Evolutionary conservation across 1,284 basidiomycete genomes (phyloP).

Genomic region (Fistulina hepatica): DNA sequence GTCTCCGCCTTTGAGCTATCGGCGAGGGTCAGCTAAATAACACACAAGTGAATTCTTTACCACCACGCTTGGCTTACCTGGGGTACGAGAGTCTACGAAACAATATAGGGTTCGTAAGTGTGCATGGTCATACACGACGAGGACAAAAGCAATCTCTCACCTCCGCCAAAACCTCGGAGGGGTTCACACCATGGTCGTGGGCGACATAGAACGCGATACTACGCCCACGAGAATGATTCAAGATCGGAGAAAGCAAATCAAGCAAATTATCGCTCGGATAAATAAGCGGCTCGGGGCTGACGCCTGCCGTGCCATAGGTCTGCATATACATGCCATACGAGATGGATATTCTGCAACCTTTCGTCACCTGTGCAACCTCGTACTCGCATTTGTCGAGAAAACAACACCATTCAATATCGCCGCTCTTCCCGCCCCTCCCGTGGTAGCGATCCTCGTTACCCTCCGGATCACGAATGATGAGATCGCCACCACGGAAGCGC

Average conservation of each 20-base stretch:
- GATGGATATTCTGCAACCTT: constrained; percentile 57
- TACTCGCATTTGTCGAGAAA: constrained; percentile 63
- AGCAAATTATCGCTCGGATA: constrained; percentile 63
- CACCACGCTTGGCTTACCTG: too few species aligned
- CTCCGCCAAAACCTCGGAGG: constrained; percentile 58
- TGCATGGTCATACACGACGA: constrained; percentile 54
- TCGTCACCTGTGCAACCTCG: constrained; percentile 58
- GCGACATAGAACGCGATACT: constrained; percentile 62
- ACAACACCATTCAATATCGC: constrained; percentile 65
- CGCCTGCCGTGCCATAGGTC: constrained; percentile 49
- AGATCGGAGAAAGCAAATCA: constrained; percentile 54
- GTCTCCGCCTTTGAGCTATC: constrained; percentile 65
- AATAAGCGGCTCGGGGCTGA: constrained; percentile 48
- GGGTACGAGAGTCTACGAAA: not conserved
- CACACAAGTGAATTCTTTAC: too few species aligned
- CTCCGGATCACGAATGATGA: constrained; percentile 46
- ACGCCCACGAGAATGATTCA: constrained; percentile 58
- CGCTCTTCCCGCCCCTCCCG: constrained; percentile 47
- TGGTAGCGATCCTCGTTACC: constrained; percentile 54
- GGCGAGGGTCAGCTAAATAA: not conserved
- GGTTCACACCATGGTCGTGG: constrained; percentile 63
- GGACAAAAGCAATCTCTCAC: too few species aligned
- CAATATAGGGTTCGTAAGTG: not conserved
- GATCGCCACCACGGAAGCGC: constrained; percentile 55
- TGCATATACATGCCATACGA: constrained; percentile 61